Percentiles rank a stretch among this genome's conserved stretches.
Evolutionary conservation across 805 yeast genomes (phyloP).

Genomic region (Yarrowia sp.): DNA sequence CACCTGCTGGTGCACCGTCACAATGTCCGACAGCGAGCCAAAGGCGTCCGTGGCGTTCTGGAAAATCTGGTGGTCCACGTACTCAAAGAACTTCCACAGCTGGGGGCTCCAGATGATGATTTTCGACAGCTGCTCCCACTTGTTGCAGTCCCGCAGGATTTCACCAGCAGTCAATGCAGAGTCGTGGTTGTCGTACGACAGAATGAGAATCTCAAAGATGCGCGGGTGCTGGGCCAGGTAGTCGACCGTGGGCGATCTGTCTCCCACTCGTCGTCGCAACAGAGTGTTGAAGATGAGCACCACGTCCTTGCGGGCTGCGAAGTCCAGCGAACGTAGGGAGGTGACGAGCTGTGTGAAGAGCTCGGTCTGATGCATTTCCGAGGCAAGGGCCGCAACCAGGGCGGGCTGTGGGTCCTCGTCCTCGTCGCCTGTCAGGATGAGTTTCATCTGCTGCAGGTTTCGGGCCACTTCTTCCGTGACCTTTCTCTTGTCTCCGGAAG

Average conservation of each 20-base stretch:
- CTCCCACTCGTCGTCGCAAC: constrained; percentile 77
- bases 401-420: constrained; percentile 65
- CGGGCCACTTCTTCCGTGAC: constrained; percentile 51
- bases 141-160: constrained; percentile 84
- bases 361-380: constrained; percentile 78
- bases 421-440: constrained; percentile 73
- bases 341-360: constrained; percentile 66
- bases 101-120: constrained; percentile 64
- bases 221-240: constrained; percentile 73
- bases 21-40: constrained; percentile 71
- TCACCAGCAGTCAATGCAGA: constrained; percentile 75
- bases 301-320: constrained; percentile 89
- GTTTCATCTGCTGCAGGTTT: constrained; percentile 66
- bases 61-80: constrained; percentile 76
- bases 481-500: constrained; percentile 52
- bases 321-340: constrained; percentile 73
- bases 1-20: constrained; percentile 71
- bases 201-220: constrained; percentile 65
- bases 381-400: constrained; percentile 75
- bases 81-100: constrained; percentile 84
- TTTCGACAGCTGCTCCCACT: constrained; percentile 71
- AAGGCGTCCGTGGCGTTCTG: constrained; percentile 92
- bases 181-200: constrained; percentile 77
- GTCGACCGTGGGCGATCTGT: constrained; percentile 85
- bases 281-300: constrained; percentile 73